Base-by-base conservation (phyloP, 345 rosid species). In the Mercurialis annua region DNA sequence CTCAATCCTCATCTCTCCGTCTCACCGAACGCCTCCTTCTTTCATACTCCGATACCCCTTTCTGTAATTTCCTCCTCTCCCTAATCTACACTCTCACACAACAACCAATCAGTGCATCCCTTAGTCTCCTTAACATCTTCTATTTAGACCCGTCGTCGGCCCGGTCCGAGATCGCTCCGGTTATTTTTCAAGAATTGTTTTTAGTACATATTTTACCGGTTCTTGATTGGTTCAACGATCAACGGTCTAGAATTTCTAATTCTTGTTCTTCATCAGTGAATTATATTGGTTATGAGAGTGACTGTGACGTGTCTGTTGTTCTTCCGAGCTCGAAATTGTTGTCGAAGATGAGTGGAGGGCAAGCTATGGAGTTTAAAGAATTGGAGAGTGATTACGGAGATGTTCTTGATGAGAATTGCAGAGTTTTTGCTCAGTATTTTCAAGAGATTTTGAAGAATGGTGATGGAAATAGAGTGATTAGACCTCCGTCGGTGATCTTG, bases 361-460 rank as follows among this genome's bases (percentile, higher is more conserved):
- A 87, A 71, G 84, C 84, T 14, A 58, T 68, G 15, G 80, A 77
- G 78, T 65, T 87, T 59, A 85, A 77, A 75, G 81, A 68, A 43
- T 34, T 85, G 64, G 93, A 87, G 77, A 68, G 71, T 11, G 68
- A 26, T 44, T 83, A 83, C 20, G 87, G 78, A 63, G 78, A 75
- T 67, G 80, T 70, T 68, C 54, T 85, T 47, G 85, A 87, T 43
- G 84, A 83, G 70, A 87, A 87, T 64, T 85, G 90, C 65, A 76
- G 76, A 59, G 83, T 76, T 63, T 78, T 81, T 46, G 83, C 74
- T 4, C 59, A 59, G 16, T 85, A 79, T 51, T 87, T 87, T 59
- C 69, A 63, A 68, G 72, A 77, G 4, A 79, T 83, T 16, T 60
- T 85, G 55, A 57, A 50, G 31, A 74, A 66, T 48, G 26, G 62